Base-by-base conservation (phyloP, 1,284 basidiomycete species). In the Boletus smithii region DNA sequence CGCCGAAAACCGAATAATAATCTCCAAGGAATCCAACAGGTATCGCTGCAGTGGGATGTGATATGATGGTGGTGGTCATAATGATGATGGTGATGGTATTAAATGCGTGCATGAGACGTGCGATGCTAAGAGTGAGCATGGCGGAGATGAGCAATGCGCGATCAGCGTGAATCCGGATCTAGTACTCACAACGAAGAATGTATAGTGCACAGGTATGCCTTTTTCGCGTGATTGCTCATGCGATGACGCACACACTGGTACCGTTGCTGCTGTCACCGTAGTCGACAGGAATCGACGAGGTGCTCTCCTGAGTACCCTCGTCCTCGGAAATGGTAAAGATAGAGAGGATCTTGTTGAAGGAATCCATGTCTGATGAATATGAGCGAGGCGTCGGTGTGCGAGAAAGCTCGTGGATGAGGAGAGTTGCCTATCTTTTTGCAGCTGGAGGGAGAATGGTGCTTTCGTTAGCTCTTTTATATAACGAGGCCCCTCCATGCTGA, bases 141-240 rank as follows among this genome's bases (percentile, higher is more conserved):
- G 30, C 2, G 10, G 36, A 49, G 49, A 50, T 63, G 18, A 62
- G 57, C 10, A 4, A 32, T 20, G 22, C 16, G 23, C 35, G 3
- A 32, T 29, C 13, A 10, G n/a, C 8, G 10, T 16, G 14, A 29
- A 23, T 22, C 2, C n/a, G 11, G 11, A 7, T 39, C 1, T 27
- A 50, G n/a, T n/a, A n/a, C 62, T 63, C 51, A 61, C 60, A 55
- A 65, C 46, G 39, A 57, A 57, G 17, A 29, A 47, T 49, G 23
- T 46, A 29, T 27, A 23, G 11, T 53, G 9, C 16, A 33, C 14
- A n/a, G 27, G 20, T 26, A 8, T 31, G 8, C 29, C 27, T 20
- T 50, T 29, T 26, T 33, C 18, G 33, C 16, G 17, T 9, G 18
- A 20, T 17, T 16, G 26, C 39, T 64, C 40, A 61, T 50, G 53